Base-by-base conservation (phyloP, 2,329 filamentous ascomycete species). In the Epichloe brachyelytri region DNA sequence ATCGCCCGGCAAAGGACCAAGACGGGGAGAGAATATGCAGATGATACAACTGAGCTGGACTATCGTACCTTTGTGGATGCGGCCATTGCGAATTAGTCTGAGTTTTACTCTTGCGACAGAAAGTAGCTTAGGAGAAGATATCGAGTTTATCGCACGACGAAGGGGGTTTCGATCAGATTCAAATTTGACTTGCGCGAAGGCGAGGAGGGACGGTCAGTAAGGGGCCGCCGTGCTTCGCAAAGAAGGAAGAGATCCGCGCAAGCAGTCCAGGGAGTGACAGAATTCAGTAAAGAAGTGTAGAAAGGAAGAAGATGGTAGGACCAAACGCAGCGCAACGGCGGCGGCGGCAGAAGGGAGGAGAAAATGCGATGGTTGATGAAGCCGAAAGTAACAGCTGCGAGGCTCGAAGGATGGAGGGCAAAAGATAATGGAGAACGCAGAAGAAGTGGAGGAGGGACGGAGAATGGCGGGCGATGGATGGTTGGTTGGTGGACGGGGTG, bases 61-160 rank as follows among this genome's bases (percentile, higher is more conserved):
- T 33, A 47, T 38, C 57, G 48, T 62, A 66, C 65, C 64, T 68
- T 66, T 55, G 63, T 66, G 54, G 64, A 63, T 52, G 65, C 52
- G 54, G 65, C 65, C 65, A 67, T 66, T 62, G 59, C 62, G 50
- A 46, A 41, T 51, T 38, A 37, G 41, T 26, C n/a, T 34, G 41
- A 14, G 37, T 30, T 30, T 46, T 37, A 10, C 30, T 40, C 26
- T 46, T 30, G 45, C 12, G 43, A 54, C 45, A 36, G 33, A 43
- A 26, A 41, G 44, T 26, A 30, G 26, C 26, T 47, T 11, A 38
- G 22, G 12, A 44, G 38, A 37, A 36, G 34, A 43, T 52, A 33
- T 48, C 47, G 48, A 40, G 33, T 41, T 39, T 49, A 43, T 51
- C 48, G 54, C 44, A 54, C 51, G 52, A 47, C 48, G 44, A 20